A percentile compares a stretch with the other conserved stretches of the same genome.
These are phyloP conservation scores for Plasmodium sp. DNA, from an alignment of 169 alveolate species.

Conservation along the genomic window DNA sequence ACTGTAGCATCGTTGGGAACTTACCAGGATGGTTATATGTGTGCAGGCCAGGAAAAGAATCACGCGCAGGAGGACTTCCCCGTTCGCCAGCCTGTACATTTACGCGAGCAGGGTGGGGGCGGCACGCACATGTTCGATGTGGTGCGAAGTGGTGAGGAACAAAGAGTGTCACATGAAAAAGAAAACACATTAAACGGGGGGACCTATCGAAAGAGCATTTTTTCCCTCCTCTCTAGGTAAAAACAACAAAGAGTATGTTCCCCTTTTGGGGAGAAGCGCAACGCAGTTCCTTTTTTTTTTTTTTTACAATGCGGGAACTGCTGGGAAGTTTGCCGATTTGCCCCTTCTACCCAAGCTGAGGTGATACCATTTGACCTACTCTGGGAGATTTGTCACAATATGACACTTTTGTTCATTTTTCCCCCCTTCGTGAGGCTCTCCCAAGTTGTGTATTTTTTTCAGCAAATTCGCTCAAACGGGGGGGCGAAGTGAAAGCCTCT, in stretches of 20 bases:
- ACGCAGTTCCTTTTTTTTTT: background rate
- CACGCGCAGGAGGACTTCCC: background rate
- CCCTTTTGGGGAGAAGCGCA: background rate
- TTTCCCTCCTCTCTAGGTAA: background rate
- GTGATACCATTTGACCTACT: background rate
- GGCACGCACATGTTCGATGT: background rate
- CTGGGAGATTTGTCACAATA: background rate
- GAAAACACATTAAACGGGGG: background rate
- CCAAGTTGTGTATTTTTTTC: background rate
- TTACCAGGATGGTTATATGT: background rate
- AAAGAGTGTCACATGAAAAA: background rate
- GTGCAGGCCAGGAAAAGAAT: background rate
- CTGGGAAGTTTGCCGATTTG: background rate
- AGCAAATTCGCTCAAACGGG: background rate
- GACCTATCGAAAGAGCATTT: background rate
- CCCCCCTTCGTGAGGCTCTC: background rate
- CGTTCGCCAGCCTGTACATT: conserved; percentile 1
- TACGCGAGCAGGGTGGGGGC: background rate
- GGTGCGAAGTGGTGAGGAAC: background rate
- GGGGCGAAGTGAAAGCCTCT: background rate
- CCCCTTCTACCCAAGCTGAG: background rate
- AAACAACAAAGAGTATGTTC: background rate
- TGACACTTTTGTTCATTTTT: background rate
- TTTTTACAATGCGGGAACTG: background rate
- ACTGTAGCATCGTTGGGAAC: background rate